phyloP scores from a whole-genome alignment of 1,284 basidiomycete genomes.

The Cryptococcus sp. region DNA sequence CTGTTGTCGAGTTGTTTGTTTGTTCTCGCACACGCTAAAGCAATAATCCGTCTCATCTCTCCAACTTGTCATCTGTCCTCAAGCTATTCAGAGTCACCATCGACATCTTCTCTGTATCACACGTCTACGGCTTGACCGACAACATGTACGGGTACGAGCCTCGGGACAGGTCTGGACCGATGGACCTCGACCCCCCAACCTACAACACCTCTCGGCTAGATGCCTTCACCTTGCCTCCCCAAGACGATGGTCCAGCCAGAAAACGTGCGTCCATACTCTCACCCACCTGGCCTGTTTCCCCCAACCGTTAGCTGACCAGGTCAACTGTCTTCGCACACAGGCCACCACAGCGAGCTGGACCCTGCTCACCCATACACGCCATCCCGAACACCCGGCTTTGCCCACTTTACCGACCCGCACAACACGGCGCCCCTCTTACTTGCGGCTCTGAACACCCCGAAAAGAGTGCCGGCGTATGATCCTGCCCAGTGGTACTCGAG shows the following conservation, averaged over 20 bases:
- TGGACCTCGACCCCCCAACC: conserved; percentile 40
- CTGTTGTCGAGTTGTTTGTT: conserved; percentile 7
- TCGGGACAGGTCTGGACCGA: conserved; percentile 38
- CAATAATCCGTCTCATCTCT: not conserved
- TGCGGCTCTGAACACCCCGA: conserved; percentile 13
- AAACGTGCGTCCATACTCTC: conserved; percentile 34
- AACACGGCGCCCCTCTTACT: conserved; percentile 11
- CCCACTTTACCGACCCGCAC: conserved; percentile 12
- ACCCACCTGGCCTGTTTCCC: not conserved
- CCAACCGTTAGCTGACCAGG: too few species aligned
- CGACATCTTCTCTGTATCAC: not conserved
- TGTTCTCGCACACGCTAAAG: not conserved
- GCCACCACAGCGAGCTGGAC: conserved; percentile 37
- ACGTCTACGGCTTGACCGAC: not conserved
- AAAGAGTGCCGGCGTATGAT: conserved; percentile 29
- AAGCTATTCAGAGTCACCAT: not conserved
- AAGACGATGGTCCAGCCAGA: conserved; percentile 40
- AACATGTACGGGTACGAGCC: conserved; percentile 19
- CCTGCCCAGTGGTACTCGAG: conserved; percentile 34
- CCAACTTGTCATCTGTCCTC: not conserved
- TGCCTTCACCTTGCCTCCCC: conserved; percentile 22
- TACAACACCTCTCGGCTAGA: conserved; percentile 25
- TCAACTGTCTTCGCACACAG: conserved; percentile 13
- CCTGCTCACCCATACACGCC: conserved; percentile 9
- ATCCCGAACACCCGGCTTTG: conserved; percentile 14